These are phyloP conservation scores for Fimicolochytrium jonesii DNA, from an alignment of 192 early-diverging fungal genomes.

Conservation along the genomic window DNA sequence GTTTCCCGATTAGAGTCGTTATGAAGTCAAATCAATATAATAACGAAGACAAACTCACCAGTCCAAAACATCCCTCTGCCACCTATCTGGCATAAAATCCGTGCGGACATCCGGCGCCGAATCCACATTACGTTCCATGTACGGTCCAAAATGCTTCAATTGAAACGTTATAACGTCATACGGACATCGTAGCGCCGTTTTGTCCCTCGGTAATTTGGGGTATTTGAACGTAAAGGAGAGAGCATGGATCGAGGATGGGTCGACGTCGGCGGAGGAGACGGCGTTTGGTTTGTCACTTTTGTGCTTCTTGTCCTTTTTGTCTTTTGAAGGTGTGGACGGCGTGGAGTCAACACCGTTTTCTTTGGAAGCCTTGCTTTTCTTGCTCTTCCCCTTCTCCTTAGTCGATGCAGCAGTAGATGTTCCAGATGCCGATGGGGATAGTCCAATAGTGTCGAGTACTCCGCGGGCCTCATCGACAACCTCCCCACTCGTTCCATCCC, in stretches of 20 bases:
- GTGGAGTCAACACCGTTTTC: not conserved
- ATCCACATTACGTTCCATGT: conserved; percentile 32
- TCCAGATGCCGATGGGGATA: too few relatives aligned
- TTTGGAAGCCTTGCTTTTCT: not conserved
- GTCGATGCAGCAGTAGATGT: too few relatives aligned
- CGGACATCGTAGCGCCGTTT: conserved; percentile 2
- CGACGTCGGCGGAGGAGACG: too few relatives aligned
- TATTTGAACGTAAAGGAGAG: conserved; percentile 19
- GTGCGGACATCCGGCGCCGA: conserved; percentile 28
- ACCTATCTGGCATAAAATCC: conserved; percentile 37
- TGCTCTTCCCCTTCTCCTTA: too few relatives aligned
- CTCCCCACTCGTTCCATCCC: not conserved
- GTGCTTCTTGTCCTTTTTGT: conserved; percentile 12
- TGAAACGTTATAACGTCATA: conserved; percentile 26
- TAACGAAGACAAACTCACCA: too few relatives aligned
- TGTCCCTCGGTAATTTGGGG: conserved; percentile 3
- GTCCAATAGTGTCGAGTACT: conserved; percentile 3
- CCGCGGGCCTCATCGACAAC: not conserved
- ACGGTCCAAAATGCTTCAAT: conserved; percentile 24
- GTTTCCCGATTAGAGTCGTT: not conserved
- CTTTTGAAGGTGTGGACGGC: too few relatives aligned
- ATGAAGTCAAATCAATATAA: not conserved
- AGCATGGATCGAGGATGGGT: too few relatives aligned
- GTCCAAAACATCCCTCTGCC: conserved; percentile 39
- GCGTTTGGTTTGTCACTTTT: conserved; percentile 15